Base-by-base conservation (phyloP, 768 basidiomycete genomes). In the Amanita exitialis region DNA sequence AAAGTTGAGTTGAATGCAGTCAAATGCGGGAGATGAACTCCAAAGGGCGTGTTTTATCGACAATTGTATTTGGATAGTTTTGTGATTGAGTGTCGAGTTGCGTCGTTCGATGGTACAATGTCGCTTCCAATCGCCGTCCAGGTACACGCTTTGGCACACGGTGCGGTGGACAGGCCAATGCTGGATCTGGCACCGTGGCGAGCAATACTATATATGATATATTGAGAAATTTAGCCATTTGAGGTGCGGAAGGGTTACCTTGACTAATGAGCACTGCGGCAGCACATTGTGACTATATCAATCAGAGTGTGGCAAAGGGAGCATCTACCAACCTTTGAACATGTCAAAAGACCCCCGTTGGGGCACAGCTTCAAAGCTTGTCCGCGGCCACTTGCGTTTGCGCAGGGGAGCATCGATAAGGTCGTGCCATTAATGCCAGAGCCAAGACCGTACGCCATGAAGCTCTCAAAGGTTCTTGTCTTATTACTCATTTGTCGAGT, bases 31-130 rank as follows among this genome's bases (percentile, higher is more conserved):
- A 20, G 41, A 39, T 8, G 21, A n/a, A 10, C 48, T 30, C 48
- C 48, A 49, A 27, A 41, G 16, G 18, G 35, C 9, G 8, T 49
- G 48, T 36, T 20, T n/a, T 4, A 13, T 23, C 9, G 47, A 20
- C 21, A 34, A 6, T 36, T 34, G 34, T 6, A 48, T 39, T 37
- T 23, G 47, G 18, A 39, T 20, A 7, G 47, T 13, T 20, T 36
- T 36, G 10, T 37, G 20, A 32, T 27, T 8, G 18, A 15, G 5
- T 13, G 28, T 13, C 7, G 65, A 67, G 7, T 53, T 45, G 15
- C 69, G 63, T 20, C 60, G 53, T 38, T 70, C 64, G 1, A 51
- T 43, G 9, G 66, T 55, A 67, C 69, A 72, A 28, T 57, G 57
- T 5, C 68, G 69, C 34, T 65, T 58, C 69, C 70, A 71, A 37